Evolutionary conservation across 495 filamentous ascomycete genomes (phyloP).

Genomic region (Neurospora tetraspora): DNA sequence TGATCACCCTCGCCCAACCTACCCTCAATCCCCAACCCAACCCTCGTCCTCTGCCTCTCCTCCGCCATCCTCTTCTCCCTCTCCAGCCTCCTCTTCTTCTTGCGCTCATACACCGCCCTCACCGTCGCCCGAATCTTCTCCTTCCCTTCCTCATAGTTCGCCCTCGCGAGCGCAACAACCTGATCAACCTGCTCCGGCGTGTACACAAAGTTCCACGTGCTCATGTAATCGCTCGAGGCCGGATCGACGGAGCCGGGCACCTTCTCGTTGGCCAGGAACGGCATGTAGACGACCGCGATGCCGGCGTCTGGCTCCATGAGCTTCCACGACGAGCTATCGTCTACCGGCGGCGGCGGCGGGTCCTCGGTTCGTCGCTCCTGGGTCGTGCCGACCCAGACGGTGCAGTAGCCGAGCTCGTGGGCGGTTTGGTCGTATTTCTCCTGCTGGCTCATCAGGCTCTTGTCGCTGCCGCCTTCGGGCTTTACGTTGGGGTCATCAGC

Average conservation of each 20-base stretch:
- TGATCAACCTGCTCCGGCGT: conserved; percentile 76
- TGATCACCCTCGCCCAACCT: conserved; percentile 39
- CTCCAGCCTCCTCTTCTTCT: conserved; percentile 58
- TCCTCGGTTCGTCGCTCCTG: conserved; percentile 50
- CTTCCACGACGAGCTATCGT: conserved; percentile 56
- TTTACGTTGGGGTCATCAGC: conserved; percentile 1
- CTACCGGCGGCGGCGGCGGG: conserved; percentile 47
- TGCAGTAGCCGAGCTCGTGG: conserved; percentile 74
- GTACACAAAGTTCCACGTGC: conserved; percentile 97
- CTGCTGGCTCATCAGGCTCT: conserved; percentile 13
- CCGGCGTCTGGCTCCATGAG: conserved; percentile 71
- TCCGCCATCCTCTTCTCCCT: conserved; percentile 43
- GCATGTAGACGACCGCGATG: conserved; percentile 84
- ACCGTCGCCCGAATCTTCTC: conserved; percentile 67
- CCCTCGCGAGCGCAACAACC: conserved; percentile 68
- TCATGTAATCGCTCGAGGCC: conserved; percentile 69
- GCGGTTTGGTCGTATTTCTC: conserved; percentile 30
- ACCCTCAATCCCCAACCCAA: conserved; percentile 31
- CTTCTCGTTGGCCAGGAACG: conserved; percentile 70
- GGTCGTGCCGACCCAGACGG: conserved; percentile 84
- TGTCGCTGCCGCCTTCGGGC: conserved; percentile 6
- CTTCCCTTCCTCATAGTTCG: conserved; percentile 75
- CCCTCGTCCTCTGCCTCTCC: conserved; percentile 33
- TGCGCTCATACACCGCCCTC: conserved; percentile 87
- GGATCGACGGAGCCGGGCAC: conserved; percentile 68